Conservation (phyloP, 2,329 filamentous ascomycete genomes). For the Aspergillus versicolor region DNA sequence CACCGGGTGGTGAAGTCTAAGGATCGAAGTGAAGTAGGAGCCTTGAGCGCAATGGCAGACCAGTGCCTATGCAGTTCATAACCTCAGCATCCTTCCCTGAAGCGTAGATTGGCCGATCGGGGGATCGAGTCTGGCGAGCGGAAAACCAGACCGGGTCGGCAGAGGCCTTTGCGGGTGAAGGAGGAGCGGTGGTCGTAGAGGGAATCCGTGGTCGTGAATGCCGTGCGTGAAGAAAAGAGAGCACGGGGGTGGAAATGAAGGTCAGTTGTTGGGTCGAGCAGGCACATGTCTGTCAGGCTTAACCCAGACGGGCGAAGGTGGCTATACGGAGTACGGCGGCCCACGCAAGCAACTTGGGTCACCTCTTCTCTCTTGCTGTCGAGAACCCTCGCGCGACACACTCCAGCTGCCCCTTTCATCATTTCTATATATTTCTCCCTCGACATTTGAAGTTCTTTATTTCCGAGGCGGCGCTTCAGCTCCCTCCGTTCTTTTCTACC, state of each 20-base stretch:
- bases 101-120: conserved; percentile 15
- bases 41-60: conserved; percentile 42
- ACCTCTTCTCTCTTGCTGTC: conserved; percentile 2
- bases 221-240: conserved; percentile 13
- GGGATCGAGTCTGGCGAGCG: conserved; percentile 11
- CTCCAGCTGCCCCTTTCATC: not conserved
- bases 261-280: conserved; percentile 25
- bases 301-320: conserved; percentile 21
- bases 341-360: conserved; percentile 17
- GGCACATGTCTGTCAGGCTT: conserved; percentile 25
- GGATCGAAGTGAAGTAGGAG: conserved; percentile 37
- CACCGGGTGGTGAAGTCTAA: conserved; percentile 20
- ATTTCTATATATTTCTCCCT: not conserved
- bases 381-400: not conserved
- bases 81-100: conserved; percentile 37
- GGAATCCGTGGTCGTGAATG: conserved; percentile 4
- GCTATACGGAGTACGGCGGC: conserved; percentile 20
- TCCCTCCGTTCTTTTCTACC: not conserved
- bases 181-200: conserved; percentile 2
- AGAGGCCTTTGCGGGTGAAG: conserved; percentile 1
- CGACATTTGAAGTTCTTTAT: not conserved
- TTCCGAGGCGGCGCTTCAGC: not conserved
- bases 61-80: conserved; percentile 40
- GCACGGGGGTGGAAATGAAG: conserved; percentile 11
- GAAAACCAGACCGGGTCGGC: conserved; percentile 6